Evolutionary conservation across 768 basidiomycete species (phyloP).

Genomic region (Melanogaster broomeanus): DNA sequence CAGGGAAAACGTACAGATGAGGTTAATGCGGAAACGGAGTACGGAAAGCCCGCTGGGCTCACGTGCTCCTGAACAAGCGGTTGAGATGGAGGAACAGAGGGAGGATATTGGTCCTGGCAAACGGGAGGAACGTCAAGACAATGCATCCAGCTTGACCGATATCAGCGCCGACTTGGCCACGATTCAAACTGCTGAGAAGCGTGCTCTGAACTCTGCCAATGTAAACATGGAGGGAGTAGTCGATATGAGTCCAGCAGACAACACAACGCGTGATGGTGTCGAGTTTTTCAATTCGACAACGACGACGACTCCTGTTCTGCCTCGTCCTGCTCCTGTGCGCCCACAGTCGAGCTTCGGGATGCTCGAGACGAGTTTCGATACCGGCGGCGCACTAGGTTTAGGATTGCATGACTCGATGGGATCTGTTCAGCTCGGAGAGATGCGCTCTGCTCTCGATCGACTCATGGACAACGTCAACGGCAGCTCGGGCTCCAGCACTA

Average conservation of each 20-base stretch:
- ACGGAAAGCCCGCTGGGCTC: constrained; percentile 42
- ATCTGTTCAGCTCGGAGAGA: constrained; percentile 62
- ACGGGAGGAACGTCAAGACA: constrained; percentile 38
- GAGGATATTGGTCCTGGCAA: neutral
- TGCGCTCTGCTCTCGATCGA: constrained; percentile 71
- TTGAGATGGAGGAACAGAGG: neutral
- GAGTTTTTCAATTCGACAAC: neutral
- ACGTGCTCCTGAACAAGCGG: constrained; percentile 5
- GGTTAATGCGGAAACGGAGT: constrained; percentile 47
- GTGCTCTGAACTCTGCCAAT: constrained; percentile 22
- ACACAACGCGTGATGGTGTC: neutral
- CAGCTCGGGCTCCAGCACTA: constrained; percentile 26
- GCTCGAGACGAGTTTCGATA: constrained; percentile 25
- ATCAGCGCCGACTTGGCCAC: constrained; percentile 52
- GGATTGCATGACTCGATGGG: constrained; percentile 42
- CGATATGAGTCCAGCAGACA: neutral
- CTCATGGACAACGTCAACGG: constrained; percentile 67
- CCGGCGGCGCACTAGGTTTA: constrained; percentile 22
- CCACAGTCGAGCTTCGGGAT: constrained; percentile 15
- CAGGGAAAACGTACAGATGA: constrained; percentile 53
- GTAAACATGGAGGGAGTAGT: neutral
- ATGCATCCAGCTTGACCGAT: constrained; percentile 35
- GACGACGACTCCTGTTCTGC: constrained; percentile 6
- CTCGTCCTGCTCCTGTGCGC: constrained; percentile 7
- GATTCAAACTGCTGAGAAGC: constrained; percentile 49